Conservation (phyloP, 2,329 filamentous ascomycete genomes). For the Thielaviopsis punctulata region DNA sequence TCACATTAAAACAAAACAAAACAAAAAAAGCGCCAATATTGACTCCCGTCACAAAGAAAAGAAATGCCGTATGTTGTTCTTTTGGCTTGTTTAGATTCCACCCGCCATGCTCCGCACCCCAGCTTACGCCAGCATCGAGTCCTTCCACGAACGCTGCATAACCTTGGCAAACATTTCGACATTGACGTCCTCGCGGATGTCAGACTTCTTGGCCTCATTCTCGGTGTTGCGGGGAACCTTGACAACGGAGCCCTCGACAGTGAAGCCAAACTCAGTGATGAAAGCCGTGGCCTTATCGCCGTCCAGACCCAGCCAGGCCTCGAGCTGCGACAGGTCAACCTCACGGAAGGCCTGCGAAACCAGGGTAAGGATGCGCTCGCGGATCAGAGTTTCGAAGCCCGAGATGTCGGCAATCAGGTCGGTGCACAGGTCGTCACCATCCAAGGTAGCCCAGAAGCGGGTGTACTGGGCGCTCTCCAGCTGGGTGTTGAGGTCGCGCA, state of each 20-base stretch:
- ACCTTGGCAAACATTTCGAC: constrained; percentile 72
- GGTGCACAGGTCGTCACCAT: constrained; percentile 88
- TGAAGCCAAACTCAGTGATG: constrained; percentile 72
- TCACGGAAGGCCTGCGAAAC: constrained; percentile 68
- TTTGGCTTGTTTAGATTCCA: background rate
- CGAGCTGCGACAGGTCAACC: constrained; percentile 48
- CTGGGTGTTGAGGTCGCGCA: constrained; percentile 66
- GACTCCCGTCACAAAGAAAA: constrained; percentile 2
- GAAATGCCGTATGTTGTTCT: background rate
- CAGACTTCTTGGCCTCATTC: constrained; percentile 90
- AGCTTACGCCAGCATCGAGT: constrained; percentile 20
- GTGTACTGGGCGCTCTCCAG: constrained; percentile 83
- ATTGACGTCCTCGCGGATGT: constrained; percentile 89
- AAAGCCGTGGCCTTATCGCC: constrained; percentile 57
- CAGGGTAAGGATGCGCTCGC: constrained; percentile 74
- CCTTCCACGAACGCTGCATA: constrained; percentile 73
- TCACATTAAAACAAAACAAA: background rate
- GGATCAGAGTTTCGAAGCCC: constrained; percentile 88
- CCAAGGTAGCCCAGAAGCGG: constrained; percentile 81
- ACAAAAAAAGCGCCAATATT: constrained; percentile 1
- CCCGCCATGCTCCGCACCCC: background rate
- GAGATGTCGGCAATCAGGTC: constrained; percentile 87
- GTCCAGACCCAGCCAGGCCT: constrained; percentile 60
- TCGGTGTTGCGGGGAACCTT: constrained; percentile 83
- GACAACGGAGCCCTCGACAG: constrained; percentile 50